Conservation (phyloP, 352 stramenopile genomes). For the Detonula confervacea region DNA sequence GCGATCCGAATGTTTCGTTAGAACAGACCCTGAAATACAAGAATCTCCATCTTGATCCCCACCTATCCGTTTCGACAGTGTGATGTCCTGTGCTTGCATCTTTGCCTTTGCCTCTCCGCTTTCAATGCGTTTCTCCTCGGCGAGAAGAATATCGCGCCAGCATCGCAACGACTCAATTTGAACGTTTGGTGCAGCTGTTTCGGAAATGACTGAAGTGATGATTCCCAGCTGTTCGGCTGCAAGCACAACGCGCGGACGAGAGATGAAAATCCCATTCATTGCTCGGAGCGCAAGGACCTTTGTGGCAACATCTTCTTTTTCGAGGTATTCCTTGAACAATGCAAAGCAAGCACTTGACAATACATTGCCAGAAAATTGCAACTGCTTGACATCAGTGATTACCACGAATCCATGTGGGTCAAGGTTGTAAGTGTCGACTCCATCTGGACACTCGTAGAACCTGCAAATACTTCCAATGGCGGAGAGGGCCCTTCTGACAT, state of each 20-base stretch:
- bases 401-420: slow-evolving; percentile 39
- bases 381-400: slow-evolving; percentile 29
- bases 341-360: slow-evolving; percentile 66
- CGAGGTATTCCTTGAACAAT: slow-evolving; percentile 72
- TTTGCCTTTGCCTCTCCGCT: slow-evolving; percentile 74
- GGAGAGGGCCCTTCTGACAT: slow-evolving; percentile 67
- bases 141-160: slow-evolving; percentile 80
- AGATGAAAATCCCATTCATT: slow-evolving; percentile 80
- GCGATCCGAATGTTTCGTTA: slow-evolving; percentile 77
- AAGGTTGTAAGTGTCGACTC: slow-evolving; percentile 43
- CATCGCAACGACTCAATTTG: slow-evolving; percentile 79
- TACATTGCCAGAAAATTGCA: slow-evolving; percentile 59
- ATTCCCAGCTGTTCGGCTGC: slow-evolving; percentile 72
- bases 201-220: slow-evolving; percentile 71
- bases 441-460: slow-evolving; percentile 50
- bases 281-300: slow-evolving; percentile 77
- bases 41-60: slow-evolving; percentile 87
- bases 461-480: slow-evolving; percentile 78
- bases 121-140: slow-evolving; percentile 81
- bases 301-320: slow-evolving; percentile 69
- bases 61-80: slow-evolving; percentile 78
- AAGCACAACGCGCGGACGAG: slow-evolving; percentile 75
- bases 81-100: slow-evolving; percentile 76
- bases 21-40: slow-evolving; percentile 80
- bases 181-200: slow-evolving; percentile 48